phyloP scores from a whole-genome alignment of 2,329 filamentous ascomycete species.

The Ophiostoma triangulosporum region DNA sequence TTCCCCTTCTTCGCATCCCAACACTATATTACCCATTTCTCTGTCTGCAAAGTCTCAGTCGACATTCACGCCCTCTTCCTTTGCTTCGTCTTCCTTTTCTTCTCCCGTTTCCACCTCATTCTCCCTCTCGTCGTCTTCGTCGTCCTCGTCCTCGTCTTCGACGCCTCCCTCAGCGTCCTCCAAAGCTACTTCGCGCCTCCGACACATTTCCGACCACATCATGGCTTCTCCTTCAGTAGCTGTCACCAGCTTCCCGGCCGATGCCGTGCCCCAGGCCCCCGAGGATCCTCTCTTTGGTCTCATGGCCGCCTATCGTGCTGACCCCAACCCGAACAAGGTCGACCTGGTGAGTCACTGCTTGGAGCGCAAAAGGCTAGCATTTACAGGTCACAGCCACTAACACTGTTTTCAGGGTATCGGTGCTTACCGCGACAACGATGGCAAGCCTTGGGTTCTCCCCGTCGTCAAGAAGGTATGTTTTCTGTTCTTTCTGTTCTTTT shows the following conservation, averaged over 20 bases:
- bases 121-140: neutral
- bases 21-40: neutral
- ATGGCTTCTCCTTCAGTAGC: constrained; percentile 31
- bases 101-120: neutral
- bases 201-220: constrained; percentile 57
- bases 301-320: constrained; percentile 75
- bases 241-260: constrained; percentile 58
- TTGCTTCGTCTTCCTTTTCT: neutral
- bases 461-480: constrained; percentile 81
- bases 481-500: neutral
- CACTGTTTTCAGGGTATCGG: constrained; percentile 51
- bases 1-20: neutral
- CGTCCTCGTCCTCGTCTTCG: constrained; percentile 7
- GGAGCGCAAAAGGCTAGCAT: neutral
- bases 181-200: constrained; percentile 31
- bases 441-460: constrained; percentile 93
- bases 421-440: constrained; percentile 87
- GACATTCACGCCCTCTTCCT: neutral
- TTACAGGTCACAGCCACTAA: neutral
- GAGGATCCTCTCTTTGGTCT: constrained; percentile 92
- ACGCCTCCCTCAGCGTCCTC: constrained; percentile 1
- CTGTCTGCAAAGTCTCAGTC: neutral
- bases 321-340: constrained; percentile 67
- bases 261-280: constrained; percentile 74
- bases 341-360: constrained; percentile 58